Evolutionary conservation across 2,329 filamentous ascomycete genomes (phyloP), one percentile per base, ranked within the genome.

Genomic region (Botrytis aclada): DNA sequence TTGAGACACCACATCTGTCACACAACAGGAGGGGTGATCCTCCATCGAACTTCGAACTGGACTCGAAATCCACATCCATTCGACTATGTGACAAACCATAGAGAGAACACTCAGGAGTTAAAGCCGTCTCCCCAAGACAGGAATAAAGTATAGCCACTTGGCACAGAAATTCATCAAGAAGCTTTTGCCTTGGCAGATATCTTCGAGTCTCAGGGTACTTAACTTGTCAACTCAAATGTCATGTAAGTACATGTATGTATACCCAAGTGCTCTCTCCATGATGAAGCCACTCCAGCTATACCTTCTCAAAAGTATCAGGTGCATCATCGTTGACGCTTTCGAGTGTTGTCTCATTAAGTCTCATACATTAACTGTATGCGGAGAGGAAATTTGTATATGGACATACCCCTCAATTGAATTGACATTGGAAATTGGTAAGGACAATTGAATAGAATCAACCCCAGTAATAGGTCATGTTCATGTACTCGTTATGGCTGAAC

Each of bases 21-120:
- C 70, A 71, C 70, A 32, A 41, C 70, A 71, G 60, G 70, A 71
- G 60, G 61, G 63, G 70, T 71, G 70, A 45, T 64, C 47, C 47
- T 54, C 60, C 45, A 56, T 65, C 37, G n/a, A 65, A 66, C 37
- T 58, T 66, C 10, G 43, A 41, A 54, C 37, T 58, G 34, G 45
- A 71, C n/a, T 56, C 32, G 37, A 66, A 41, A n/a, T 65, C 18
- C 29, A 65, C 66, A 32, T 18, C 43, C 34, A 43, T 39, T 51
- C 45, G 45, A 56, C 47, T 45, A 61, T 66, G 39, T 43, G 37
- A 71, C 41, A 54, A 65, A 29, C 61, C n/a, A 29, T 66, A n/a
- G 20, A 7, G 29, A 45, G n/a, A 56, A 58, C n/a, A 43, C 22
- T 34, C n/a, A 71, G 39, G 56, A 39, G 41, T 39, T 32, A 66